A percentile compares a stretch with the other conserved stretches of the same genome.
Evolutionary conservation across 805 yeast species (phyloP).

Genomic region (Pichia paraexigua): DNA sequence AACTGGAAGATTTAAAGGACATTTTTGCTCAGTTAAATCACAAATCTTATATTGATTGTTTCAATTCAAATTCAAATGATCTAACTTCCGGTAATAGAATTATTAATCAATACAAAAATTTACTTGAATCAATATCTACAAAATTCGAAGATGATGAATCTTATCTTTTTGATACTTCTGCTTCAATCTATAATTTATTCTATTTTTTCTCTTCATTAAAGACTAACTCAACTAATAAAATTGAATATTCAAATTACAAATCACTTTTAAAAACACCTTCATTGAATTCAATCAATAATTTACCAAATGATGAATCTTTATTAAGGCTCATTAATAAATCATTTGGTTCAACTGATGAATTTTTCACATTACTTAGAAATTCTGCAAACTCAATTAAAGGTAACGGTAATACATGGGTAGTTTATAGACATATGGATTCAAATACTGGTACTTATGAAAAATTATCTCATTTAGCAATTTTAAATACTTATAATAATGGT

Average conservation of each 20-base stretch:
- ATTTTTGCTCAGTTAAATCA: slow-evolving; percentile 26
- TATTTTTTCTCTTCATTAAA: slow-evolving; percentile 40
- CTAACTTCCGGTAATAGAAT: slow-evolving; percentile 21
- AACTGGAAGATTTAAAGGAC: slow-evolving; percentile 34
- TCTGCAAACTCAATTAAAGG: slow-evolving; percentile 73
- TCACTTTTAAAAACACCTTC: slow-evolving; percentile 25
- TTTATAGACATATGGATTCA: slow-evolving; percentile 40
- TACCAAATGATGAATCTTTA: slow-evolving; percentile 23
- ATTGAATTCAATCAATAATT: slow-evolving; percentile 21
- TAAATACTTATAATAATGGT: slow-evolving; percentile 88
- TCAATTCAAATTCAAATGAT: slow-evolving; percentile 7
- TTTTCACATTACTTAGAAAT: slow-evolving; percentile 59
- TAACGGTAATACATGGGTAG: slow-evolving; percentile 87
- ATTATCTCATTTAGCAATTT: slow-evolving; percentile 47
- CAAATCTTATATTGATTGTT: slow-evolving; percentile 21
- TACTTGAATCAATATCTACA: slow-evolving; percentile 36
- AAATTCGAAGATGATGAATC: slow-evolving; percentile 21
- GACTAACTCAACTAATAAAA: slow-evolving; percentile 16
- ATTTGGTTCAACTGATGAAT: slow-evolving; percentile 73
- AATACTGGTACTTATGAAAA: slow-evolving; percentile 15
- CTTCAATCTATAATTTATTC: slow-evolving; percentile 41
- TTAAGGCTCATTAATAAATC: slow-evolving; percentile 44
- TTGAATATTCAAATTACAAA: slow-evolving; percentile 23
- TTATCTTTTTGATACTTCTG: slow-evolving; percentile 37
- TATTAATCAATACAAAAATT: slow-evolving; percentile 25